Conservation (phyloP, 176 grass and related monocot genomes). For the Aegilops speltoides region DNA sequence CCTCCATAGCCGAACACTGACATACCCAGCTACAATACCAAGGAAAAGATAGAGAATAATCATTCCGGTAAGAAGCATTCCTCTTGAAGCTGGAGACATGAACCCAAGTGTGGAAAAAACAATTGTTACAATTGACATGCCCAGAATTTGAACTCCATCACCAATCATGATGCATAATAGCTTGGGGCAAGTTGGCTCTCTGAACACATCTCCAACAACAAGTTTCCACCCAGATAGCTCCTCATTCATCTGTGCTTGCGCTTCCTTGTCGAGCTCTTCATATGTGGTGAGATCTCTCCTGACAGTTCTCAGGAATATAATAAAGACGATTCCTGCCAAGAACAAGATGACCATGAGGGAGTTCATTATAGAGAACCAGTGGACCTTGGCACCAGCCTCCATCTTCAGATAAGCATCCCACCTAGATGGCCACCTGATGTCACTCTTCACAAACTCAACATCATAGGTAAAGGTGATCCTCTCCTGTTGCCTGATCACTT, state of each 20-base stretch:
- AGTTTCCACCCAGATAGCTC: slow-evolving; percentile 90
- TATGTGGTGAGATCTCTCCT: slow-evolving; percentile 81
- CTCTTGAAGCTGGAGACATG: slow-evolving; percentile 85
- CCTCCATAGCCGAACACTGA: slow-evolving; percentile 59
- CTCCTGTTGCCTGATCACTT: slow-evolving; percentile 74
- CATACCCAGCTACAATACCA: slow-evolving; percentile 73
- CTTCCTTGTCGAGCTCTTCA: slow-evolving; percentile 74
- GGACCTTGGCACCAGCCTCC: slow-evolving; percentile 72
- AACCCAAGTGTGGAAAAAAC: slow-evolving; percentile 78
- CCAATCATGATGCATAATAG: slow-evolving; percentile 78
- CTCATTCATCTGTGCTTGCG: slow-evolving; percentile 82
- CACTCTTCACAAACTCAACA: slow-evolving; percentile 73
- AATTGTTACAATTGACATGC: slow-evolving; percentile 69
- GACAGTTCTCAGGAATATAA: slow-evolving; percentile 88
- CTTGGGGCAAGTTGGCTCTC: slow-evolving; percentile 74
- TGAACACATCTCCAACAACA: slow-evolving; percentile 83
- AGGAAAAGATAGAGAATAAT: slow-evolving; percentile 86
- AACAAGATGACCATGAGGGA: slow-evolving; percentile 92
- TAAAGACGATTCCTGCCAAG: slow-evolving; percentile 90
- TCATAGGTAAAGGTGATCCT: slow-evolving; percentile 79
- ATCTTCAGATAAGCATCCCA: slow-evolving; percentile 91
- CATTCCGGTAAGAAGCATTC: slow-evolving; percentile 91
- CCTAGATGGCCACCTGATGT: slow-evolving; percentile 87
- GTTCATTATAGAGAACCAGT: slow-evolving; percentile 98
- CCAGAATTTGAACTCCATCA: slow-evolving; percentile 77